phyloP scores from a whole-genome alignment of 1,284 basidiomycete species.

The Leccinum huronense region DNA sequence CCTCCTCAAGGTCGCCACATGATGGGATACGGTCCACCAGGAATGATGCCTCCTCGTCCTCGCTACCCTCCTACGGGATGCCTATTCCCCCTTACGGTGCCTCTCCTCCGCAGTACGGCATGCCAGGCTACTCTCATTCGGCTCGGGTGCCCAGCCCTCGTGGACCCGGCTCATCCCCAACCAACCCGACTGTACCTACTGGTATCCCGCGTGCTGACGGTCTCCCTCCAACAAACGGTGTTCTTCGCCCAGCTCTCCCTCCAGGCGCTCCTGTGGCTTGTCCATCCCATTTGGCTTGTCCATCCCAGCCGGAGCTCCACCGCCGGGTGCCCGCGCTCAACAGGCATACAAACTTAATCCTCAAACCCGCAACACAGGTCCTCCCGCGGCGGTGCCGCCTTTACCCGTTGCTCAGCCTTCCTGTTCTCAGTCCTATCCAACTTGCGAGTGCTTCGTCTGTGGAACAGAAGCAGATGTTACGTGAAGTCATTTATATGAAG shows the following conservation, averaged over 20 bases:
- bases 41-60: conserved; percentile 85
- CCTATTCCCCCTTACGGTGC: conserved; percentile 69
- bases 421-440: conserved; percentile 50
- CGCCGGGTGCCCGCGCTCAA: conserved; percentile 39
- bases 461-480: conserved; percentile 97
- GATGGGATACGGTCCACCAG: conserved; percentile 80
- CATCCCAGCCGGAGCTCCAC: conserved; percentile 40
- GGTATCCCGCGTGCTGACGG: conserved; percentile 53
- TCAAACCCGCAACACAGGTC: conserved; percentile 41
- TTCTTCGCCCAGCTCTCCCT: conserved; percentile 42
- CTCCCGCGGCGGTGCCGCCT: conserved; percentile 38
- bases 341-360: conserved; percentile 42
- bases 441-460: conserved; percentile 75
- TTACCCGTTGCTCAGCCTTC: conserved; percentile 41
- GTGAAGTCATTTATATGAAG: conserved; percentile 89
- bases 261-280: conserved; percentile 25
- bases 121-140: conserved; percentile 62
- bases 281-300: conserved; percentile 31
- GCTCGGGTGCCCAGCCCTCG: conserved; percentile 53
- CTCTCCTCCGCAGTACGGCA: conserved; percentile 18
- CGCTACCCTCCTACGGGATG: conserved; percentile 77
- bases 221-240: conserved; percentile 48
- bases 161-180: conserved; percentile 59
- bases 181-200: conserved; percentile 52
- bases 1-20: conserved; percentile 77